Evolutionary conservation across 768 basidiomycete species (phyloP).

Genomic region (Fomitopsis pulvina): DNA sequence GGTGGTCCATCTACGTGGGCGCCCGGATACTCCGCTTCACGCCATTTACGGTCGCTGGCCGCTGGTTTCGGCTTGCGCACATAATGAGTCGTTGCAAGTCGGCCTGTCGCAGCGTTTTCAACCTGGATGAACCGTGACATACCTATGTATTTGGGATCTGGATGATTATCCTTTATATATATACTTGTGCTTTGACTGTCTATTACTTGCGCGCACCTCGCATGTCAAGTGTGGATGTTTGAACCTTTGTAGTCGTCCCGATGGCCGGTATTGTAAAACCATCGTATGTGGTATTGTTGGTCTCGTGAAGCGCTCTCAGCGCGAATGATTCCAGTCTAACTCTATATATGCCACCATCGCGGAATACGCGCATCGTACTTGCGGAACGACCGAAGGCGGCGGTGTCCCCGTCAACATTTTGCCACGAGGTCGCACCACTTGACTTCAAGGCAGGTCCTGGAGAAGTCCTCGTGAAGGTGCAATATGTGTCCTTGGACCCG

Average conservation of each 20-base stretch:
- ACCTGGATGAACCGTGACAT: conserved; percentile 4
- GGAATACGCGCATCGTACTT: conserved; percentile 66
- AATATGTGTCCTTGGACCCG: conserved; percentile 79
- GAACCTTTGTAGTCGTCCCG: too few relatives aligned
- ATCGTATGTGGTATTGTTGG: neutral
- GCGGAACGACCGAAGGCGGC: conserved; percentile 64
- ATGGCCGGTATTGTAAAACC: neutral
- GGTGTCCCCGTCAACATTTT: conserved; percentile 72
- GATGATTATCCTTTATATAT: conserved; percentile 2
- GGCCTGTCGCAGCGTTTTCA: conserved; percentile 7
- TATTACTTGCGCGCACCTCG: neutral
- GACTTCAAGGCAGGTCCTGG: conserved; percentile 44
- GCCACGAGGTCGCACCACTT: conserved; percentile 45
- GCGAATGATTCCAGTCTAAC: neutral
- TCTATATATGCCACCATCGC: neutral
- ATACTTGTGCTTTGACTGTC: neutral
- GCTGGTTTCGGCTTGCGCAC: conserved; percentile 5
- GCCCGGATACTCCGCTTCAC: neutral
- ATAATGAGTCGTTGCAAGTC: neutral
- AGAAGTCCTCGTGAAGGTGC: conserved; percentile 69
- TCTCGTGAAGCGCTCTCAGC: neutral
- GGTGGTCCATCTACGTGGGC: neutral
- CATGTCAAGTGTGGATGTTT: neutral
- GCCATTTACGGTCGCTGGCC: neutral
- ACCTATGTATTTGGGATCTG: conserved; percentile 4